phyloP scores from a whole-genome alignment of 495 filamentous ascomycete genomes.

The Beverwykella pulmonaria region DNA sequence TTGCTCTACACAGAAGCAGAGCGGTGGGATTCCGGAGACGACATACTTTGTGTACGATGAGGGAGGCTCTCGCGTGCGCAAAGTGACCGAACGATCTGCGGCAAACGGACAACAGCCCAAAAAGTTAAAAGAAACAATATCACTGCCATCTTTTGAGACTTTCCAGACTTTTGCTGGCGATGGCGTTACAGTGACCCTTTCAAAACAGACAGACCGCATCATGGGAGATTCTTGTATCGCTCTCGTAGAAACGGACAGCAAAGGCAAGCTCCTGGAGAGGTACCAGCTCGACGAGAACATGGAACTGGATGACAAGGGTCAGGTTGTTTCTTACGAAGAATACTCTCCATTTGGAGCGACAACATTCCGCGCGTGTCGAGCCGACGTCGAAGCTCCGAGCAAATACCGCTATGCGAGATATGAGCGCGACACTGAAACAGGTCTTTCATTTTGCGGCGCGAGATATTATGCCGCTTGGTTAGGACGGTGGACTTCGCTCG shows the following conservation, averaged over 20 bases:
- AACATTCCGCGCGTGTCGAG: background rate
- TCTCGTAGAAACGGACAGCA: background rate
- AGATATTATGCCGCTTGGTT: background rate
- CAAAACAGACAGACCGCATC: background rate
- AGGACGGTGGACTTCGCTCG: background rate
- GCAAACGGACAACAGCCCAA: background rate
- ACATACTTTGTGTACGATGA: constrained; percentile 15
- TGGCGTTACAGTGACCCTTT: background rate
- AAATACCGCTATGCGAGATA: background rate
- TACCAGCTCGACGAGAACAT: background rate
- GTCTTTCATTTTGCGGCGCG: background rate
- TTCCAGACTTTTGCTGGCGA: background rate
- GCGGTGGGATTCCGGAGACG: constrained; percentile 2
- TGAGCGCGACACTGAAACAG: background rate
- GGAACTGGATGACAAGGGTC: background rate
- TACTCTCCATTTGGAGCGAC: background rate
- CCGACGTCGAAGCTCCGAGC: background rate
- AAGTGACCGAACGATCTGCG: background rate
- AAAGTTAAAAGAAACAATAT: background rate
- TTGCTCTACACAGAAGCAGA: background rate
- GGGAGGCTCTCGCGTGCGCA: constrained; percentile 1
- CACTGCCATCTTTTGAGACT: background rate
- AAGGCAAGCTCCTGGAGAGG: background rate
- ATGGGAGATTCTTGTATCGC: background rate
- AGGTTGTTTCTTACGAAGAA: background rate